Evolutionary conservation across 805 yeast genomes (phyloP).

Genomic region (Tetrapisispora pingtungensis): DNA sequence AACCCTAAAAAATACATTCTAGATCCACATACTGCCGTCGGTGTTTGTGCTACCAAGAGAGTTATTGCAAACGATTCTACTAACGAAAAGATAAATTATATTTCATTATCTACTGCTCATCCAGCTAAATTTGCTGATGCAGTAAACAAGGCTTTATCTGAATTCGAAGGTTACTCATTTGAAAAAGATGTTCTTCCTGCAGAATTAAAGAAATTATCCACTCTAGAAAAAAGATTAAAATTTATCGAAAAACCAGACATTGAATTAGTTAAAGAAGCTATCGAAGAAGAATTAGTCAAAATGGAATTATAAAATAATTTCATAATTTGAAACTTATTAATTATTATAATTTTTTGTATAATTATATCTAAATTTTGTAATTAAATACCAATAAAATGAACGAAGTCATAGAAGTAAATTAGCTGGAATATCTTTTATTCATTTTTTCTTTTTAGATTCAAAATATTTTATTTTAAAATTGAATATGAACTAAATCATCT

Average conservation of each 20-base stretch:
- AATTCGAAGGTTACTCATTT: slow-evolving; percentile 66
- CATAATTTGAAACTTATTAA: too few relatives aligned
- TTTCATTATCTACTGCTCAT: slow-evolving; percentile 93
- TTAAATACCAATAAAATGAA: not conserved
- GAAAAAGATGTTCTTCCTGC: slow-evolving; percentile 83
- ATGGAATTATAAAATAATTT: slow-evolving; percentile 29
- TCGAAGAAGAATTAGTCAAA: slow-evolving; percentile 58
- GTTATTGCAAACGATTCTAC: slow-evolving; percentile 39
- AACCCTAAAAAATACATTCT: slow-evolving; percentile 60
- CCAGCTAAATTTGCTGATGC: slow-evolving; percentile 98
- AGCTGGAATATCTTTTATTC: too few relatives aligned
- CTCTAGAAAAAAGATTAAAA: slow-evolving; percentile 64
- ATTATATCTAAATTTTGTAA: too few relatives aligned
- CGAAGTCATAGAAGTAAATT: not conserved
- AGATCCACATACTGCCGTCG: slow-evolving; percentile 97
- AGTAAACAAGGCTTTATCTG: slow-evolving; percentile 67
- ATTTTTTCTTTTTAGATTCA: too few relatives aligned
- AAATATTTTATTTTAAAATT: too few relatives aligned
- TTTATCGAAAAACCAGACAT: slow-evolving; percentile 63
- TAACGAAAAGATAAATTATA: slow-evolving; percentile 37
- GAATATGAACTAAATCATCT: too few relatives aligned
- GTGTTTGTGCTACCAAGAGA: slow-evolving; percentile 68
- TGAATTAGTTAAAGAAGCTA: slow-evolving; percentile 63
- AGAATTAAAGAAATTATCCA: slow-evolving; percentile 64
- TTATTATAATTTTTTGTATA: too few relatives aligned